phyloP scores from a whole-genome alignment of 345 rosid species.

The Arabis alpina region DNA sequence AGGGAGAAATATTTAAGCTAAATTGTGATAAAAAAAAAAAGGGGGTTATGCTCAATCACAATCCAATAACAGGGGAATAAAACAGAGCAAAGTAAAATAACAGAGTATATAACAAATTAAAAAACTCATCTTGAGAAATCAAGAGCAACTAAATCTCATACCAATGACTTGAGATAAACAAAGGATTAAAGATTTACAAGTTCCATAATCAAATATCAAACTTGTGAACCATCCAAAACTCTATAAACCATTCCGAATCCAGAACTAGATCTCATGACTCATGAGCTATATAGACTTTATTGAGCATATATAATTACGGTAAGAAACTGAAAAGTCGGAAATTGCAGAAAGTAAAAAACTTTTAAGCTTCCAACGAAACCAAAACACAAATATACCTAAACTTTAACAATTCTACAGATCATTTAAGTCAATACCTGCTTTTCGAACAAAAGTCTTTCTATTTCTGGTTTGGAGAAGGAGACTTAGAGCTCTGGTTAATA shows the following conservation, averaged over 20 bases:
- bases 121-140: slow-evolving; percentile 11
- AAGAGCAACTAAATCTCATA: slow-evolving; percentile 26
- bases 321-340: slow-evolving; percentile 26
- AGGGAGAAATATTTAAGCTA: too few species aligned
- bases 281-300: neutral
- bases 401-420: neutral
- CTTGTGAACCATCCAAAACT: slow-evolving; percentile 13
- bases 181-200: neutral
- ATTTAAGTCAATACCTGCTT: slow-evolving; percentile 26
- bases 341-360: slow-evolving; percentile 37
- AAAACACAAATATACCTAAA: slow-evolving; percentile 35
- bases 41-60: slow-evolving; percentile 5
- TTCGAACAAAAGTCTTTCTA: slow-evolving; percentile 2
- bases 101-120: neutral
- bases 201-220: slow-evolving; percentile 4
- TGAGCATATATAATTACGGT: slow-evolving; percentile 5
- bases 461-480: slow-evolving; percentile 20
- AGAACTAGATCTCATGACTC: slow-evolving; percentile 28
- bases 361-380: slow-evolving; percentile 27
- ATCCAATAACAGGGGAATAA: slow-evolving; percentile 12
- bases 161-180: slow-evolving; percentile 11
- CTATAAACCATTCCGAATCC: slow-evolving; percentile 30
- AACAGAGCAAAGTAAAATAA: slow-evolving; percentile 6
- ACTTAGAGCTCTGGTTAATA: slow-evolving; percentile 24
- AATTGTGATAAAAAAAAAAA: neutral